These are phyloP conservation scores for Rosa rugosa DNA, from an alignment of 306 rosid species.

Conservation along the genomic window DNA sequence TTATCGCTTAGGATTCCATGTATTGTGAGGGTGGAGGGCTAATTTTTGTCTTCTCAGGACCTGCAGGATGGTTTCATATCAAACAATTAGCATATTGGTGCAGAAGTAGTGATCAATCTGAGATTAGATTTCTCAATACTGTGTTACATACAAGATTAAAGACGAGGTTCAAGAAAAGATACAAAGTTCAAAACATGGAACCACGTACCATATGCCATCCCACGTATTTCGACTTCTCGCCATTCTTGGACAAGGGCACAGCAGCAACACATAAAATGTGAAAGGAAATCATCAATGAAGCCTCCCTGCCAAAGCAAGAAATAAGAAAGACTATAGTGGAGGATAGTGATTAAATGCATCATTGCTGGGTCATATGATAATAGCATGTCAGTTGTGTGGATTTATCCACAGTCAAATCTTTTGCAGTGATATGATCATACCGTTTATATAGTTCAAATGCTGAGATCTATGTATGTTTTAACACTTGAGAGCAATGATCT, in stretches of 20 bases:
- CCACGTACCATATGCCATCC: slow-evolving; percentile 56
- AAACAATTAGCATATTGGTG: slow-evolving; percentile 16
- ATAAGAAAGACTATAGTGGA: slow-evolving; percentile 15
- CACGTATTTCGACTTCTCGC: slow-evolving; percentile 97
- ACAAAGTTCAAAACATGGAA: slow-evolving; percentile 13
- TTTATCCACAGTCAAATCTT: neutral
- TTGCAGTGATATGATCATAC: neutral
- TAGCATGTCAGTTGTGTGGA: neutral
- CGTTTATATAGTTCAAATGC: neutral
- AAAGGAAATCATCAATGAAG: slow-evolving; percentile 83
- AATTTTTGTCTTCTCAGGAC: slow-evolving; percentile 69
- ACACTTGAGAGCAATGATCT: neutral
- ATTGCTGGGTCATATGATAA: neutral
- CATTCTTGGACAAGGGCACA: slow-evolving; percentile 99
- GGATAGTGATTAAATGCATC: neutral
- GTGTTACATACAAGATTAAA: neutral
- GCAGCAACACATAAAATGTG: slow-evolving; percentile 97
- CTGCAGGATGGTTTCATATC: slow-evolving; percentile 48
- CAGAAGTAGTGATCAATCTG: neutral
- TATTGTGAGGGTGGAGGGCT: slow-evolving; percentile 87
- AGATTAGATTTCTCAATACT: neutral
- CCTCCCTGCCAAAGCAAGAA: slow-evolving; percentile 65
- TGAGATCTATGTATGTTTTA: neutral
- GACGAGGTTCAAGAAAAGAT: neutral
- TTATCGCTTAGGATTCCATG: slow-evolving; percentile 70